phyloP scores from a whole-genome alignment of 345 rosid species.

The Brassica juncea region DNA sequence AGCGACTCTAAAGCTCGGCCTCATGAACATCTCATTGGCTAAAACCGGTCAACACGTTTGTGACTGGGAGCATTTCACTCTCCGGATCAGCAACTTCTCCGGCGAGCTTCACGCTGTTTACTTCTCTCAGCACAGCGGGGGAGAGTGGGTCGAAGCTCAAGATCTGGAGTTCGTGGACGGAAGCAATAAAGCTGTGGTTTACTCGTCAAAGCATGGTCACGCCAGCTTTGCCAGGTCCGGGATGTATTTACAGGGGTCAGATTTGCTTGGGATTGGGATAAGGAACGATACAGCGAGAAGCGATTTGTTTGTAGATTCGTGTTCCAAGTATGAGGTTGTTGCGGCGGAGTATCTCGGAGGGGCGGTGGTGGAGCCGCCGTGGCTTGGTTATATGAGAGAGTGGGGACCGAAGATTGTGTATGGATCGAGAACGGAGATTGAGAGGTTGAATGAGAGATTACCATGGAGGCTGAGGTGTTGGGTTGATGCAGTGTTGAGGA shows the following conservation, averaged over 20 bases:
- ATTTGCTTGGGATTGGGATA: constrained; percentile 63
- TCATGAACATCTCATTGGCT: constrained; percentile 46
- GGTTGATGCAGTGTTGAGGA: constrained; percentile 44
- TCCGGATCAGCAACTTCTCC: constrained; percentile 76
- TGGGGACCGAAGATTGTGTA: constrained; percentile 83
- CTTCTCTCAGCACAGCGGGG: constrained; percentile 94
- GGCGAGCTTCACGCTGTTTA: constrained; percentile 73
- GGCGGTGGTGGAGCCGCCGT: constrained; percentile 61
- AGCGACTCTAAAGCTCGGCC: constrained; percentile 66
- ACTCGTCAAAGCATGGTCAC: constrained; percentile 74
- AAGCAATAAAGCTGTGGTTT: constrained; percentile 61
- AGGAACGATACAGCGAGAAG: constrained; percentile 71
- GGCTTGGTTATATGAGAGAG: constrained; percentile 86
- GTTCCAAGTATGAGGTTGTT: constrained; percentile 57
- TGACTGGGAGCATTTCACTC: constrained; percentile 96
- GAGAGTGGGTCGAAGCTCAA: constrained; percentile 72
- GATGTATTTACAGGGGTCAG: constrained; percentile 66
- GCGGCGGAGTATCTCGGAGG: constrained; percentile 75
- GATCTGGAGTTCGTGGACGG: constrained; percentile 67
- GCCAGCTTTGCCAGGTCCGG: constrained; percentile 76
- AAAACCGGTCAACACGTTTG: constrained; percentile 81
- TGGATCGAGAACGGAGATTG: constrained; percentile 57
- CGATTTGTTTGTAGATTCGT: constrained; percentile 57
- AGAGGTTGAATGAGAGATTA: constrained; percentile 52
- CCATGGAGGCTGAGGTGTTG: constrained; percentile 48